Percentiles rank a stretch among this genome's conserved stretches.
These are phyloP conservation scores for Russula dissimulans DNA, from an alignment of 768 basidiomycete genomes.

Conservation along the genomic window DNA sequence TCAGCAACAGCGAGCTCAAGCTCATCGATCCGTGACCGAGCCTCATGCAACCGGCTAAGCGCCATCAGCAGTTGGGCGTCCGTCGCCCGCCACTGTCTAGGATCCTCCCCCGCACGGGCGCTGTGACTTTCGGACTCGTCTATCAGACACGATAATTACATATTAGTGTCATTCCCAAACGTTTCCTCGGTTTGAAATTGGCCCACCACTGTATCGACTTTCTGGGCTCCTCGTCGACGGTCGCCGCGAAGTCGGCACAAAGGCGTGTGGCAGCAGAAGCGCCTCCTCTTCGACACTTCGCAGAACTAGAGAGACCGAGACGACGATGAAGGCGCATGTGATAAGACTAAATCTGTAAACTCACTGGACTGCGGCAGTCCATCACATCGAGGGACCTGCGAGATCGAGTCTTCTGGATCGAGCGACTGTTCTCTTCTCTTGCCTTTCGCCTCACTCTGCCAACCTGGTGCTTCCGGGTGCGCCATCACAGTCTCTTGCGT, in stretches of 20 bases:
- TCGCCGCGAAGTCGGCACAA: background rate
- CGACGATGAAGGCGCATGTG: background rate
- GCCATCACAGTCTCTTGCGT: background rate
- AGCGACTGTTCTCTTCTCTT: background rate
- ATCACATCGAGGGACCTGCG: background rate
- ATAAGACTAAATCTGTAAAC: background rate
- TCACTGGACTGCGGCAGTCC: background rate
- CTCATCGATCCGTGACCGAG: conserved; percentile 8
- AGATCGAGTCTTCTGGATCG: background rate
- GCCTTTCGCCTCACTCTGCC: background rate
- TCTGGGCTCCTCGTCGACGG: background rate
- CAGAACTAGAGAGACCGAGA: background rate
- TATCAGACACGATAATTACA: background rate
- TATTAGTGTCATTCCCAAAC: too few species aligned
- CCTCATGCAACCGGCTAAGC: conserved; percentile 2
- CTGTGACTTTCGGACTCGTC: background rate
- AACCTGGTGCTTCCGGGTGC: background rate
- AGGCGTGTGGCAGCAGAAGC: background rate
- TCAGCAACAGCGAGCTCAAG: conserved; percentile 5
- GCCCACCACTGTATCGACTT: background rate
- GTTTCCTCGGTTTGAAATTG: background rate
- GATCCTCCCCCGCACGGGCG: background rate
- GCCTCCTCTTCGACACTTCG: background rate
- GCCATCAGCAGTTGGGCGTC: conserved; percentile 4
- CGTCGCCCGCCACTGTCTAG: background rate